Base-by-base conservation (phyloP, 2,329 filamentous ascomycete species). In the Colletotrichum phormii region DNA sequence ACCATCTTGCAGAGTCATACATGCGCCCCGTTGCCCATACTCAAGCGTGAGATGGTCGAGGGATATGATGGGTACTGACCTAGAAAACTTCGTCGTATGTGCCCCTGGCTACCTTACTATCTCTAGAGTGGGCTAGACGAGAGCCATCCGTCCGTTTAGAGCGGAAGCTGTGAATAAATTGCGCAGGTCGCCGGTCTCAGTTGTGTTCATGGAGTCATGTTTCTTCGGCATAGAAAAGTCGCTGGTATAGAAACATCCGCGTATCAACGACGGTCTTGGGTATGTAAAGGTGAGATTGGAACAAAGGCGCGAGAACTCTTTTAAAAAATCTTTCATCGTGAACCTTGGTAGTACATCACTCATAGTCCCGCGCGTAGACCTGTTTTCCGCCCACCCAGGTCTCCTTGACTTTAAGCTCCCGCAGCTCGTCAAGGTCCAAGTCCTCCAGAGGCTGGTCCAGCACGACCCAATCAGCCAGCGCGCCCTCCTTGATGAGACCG, bases 391-490 rank as follows among this genome's bases (percentile, higher is more conserved):
- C 90, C 46, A 94, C 87, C 92, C 92, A 94, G 0, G 92, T 94
- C 83, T 93, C 91, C 73, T 82, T 85, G 1, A 94, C 91, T 61
- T 80, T 84, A 8, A 92, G 77, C 5, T 81, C 82, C 29, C 89
- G 86, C 66, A 93, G 76, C 13, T 84, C 83, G 71, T 91, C 89
- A 2, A 88, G 72, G 12, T 85, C 82, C 37, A 88, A 79, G 0
- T 77, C 82, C 66, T 88, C 87, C 0, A 93, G 77, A 57, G 89
- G 86, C 73, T 83, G 79, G 74, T 93, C 91, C 13, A 94, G 80
- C n/a, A 94, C 91, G 4, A 94, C 84, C 91, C 91, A 94, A 79
- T 94, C 92, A 0, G 91, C 92, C 78, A 89, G 89, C 1, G 88
- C 89, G 0, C 90, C 91, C n/a, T 84, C 80, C 66, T 84, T 80